Evolutionary conservation across 1,284 basidiomycete species (phyloP), one percentile per base, ranked within the genome.

Genomic region (Moesziomyces sp.): DNA sequence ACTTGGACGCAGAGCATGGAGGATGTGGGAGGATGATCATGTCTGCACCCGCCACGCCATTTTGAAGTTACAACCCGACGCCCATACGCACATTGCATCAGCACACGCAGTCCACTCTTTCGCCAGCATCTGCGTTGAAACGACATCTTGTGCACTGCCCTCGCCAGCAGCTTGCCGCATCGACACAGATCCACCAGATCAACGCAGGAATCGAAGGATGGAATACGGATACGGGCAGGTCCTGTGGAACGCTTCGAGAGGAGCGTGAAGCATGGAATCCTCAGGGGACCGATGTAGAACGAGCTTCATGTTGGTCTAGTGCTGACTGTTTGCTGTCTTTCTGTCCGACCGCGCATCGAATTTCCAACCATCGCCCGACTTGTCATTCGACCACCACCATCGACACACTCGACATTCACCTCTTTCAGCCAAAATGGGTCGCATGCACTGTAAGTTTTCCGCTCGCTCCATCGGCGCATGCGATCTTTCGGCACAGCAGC

Each of bases 371-470:
- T 58, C 38, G 4, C 6, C 13, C 56, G 43, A 55, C 53, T 38
- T n/a, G 38, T 47, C 42, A 47, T 42, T 46, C 38, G 26, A 26
- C 18, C 52, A 24, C 43, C 44, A 42, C 34, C 34, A 21, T 44
- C 48, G 38, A 34, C 30, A 34, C 30, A 34, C 13, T 34, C 54
- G 7, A 54, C 23, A 28, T 53, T 52, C 46, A 60, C 62, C 64
- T 51, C 50, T 45, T 58, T 10, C 58, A 79, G 78, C 58, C 79
- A 81, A 76, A 61, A 83, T 83, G 82, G 82, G 82, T 82, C 82
- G 82, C 74, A 83, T 83, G 82, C 80, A 83, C 78, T 80, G 71
- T 76, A 65, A 74, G 71, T 69, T 5, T 34, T 11, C 48, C 58
- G 52, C 58, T 18, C 58, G 52, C 58, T 18, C 45, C 24, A 43